A percentile compares a stretch with the other conserved stretches of the same genome.
These are phyloP conservation scores for Aspergillus nidulans DNA, from an alignment of 495 filamentous ascomycete species.

Conservation along the genomic window DNA sequence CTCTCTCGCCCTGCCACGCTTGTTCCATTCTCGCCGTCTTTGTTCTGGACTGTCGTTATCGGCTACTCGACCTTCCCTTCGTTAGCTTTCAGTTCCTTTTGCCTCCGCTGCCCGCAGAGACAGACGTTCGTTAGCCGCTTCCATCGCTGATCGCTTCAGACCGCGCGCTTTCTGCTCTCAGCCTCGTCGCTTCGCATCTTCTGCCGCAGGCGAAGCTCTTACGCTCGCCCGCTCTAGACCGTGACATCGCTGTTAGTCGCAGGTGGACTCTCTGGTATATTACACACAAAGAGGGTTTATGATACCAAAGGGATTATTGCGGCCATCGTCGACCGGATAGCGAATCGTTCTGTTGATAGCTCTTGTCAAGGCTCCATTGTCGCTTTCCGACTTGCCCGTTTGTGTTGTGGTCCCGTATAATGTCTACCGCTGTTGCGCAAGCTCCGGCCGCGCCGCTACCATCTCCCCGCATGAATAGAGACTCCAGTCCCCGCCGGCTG, in stretches of 20 bases:
- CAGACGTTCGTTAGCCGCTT: slow-evolving; percentile 12
- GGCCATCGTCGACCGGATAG: slow-evolving; percentile 3
- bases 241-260: slow-evolving; percentile 7
- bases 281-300: slow-evolving; percentile 11
- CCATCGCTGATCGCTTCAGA: slow-evolving; percentile 2
- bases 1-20: slow-evolving; percentile 3
- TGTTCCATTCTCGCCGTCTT: neutral
- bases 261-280: slow-evolving; percentile 4
- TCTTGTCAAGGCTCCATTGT: neutral
- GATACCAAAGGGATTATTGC: slow-evolving; percentile 1
- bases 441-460: slow-evolving; percentile 42
- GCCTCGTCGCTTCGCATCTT: slow-evolving; percentile 4
- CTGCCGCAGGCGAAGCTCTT: slow-evolving; percentile 10
- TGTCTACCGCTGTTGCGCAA: slow-evolving; percentile 53
- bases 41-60: slow-evolving; percentile 1
- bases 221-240: slow-evolving; percentile 7
- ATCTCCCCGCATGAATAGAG: slow-evolving; percentile 43
- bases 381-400: neutral
- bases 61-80: neutral
- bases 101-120: neutral
- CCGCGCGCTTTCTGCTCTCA: slow-evolving; percentile 12
- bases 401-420: slow-evolving; percentile 19
- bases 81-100: slow-evolving; percentile 1
- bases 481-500: slow-evolving; percentile 46
- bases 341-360: neutral